Percentiles rank a stretch among this genome's conserved stretches.
Conservation (phyloP, 139 green algal species). For the Eudorina sp. region DNA sequence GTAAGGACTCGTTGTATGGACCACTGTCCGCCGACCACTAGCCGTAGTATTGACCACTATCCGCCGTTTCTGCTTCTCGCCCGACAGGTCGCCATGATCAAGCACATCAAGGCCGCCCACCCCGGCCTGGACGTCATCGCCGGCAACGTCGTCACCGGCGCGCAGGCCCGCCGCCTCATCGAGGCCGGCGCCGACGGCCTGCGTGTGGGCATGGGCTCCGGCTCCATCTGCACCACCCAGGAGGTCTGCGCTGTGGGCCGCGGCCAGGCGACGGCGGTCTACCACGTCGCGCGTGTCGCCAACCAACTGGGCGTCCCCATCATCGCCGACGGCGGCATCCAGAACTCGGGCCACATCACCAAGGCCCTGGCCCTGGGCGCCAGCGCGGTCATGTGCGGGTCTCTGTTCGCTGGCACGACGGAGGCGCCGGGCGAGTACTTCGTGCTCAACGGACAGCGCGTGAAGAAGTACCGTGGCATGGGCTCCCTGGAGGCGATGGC, state of each 20-base stretch:
- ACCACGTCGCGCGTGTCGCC: conserved; percentile 82
- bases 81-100: conserved; percentile 90
- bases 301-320: conserved; percentile 84
- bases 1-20: too few relatives aligned
- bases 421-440: conserved; percentile 94
- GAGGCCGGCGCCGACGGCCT: conserved; percentile 93
- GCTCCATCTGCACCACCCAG: conserved; percentile 97
- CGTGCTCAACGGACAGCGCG: conserved; percentile 77
- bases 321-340: conserved; percentile 97
- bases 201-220: conserved; percentile 97
- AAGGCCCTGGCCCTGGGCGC: conserved; percentile 98
- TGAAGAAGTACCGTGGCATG: conserved; percentile 99
- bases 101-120: conserved; percentile 89
- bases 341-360: conserved; percentile 96
- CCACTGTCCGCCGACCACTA: too few relatives aligned
- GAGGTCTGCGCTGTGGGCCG: conserved; percentile 97
- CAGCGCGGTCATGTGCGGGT: conserved; percentile 96
- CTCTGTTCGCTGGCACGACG: conserved; percentile 94
- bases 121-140: conserved; percentile 95
- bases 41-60: too few relatives aligned
- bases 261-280: conserved; percentile 97
- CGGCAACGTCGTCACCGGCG: conserved; percentile 93
- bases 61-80: too few relatives aligned
- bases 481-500: conserved; percentile 96
- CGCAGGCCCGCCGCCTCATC: conserved; percentile 81